These are phyloP conservation scores for Colletotrichum sansevieriae DNA, from an alignment of 2,329 filamentous ascomycete genomes.

Conservation along the genomic window DNA sequence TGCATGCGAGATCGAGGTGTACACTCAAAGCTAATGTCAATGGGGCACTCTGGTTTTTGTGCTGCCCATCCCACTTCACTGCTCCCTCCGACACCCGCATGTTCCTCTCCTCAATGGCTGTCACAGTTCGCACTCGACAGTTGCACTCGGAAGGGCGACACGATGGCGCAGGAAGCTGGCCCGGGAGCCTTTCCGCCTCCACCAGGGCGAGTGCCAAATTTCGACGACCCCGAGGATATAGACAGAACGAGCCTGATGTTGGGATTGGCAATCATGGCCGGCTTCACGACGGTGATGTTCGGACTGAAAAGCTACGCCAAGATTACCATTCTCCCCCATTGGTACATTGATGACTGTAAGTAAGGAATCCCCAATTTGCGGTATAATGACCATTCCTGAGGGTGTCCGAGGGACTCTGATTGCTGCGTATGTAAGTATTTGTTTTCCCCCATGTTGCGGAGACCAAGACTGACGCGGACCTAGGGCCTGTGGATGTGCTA, in stretches of 20 bases:
- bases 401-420: neutral
- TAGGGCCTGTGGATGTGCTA: conserved; percentile 15
- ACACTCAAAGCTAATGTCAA: neutral
- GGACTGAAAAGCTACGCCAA: conserved; percentile 10
- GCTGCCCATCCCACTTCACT: neutral
- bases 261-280: neutral
- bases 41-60: neutral
- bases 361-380: fast-evolving
- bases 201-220: conserved; percentile 40
- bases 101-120: neutral
- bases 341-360: conserved; percentile 20
- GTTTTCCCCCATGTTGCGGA: neutral
- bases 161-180: conserved; percentile 17
- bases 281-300: neutral
- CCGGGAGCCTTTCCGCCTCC: conserved; percentile 39
- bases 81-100: neutral
- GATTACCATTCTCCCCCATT: neutral
- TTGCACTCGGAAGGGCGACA: neutral
- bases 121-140: neutral
- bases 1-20: no score
- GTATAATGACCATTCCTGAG: neutral
- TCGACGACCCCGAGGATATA: conserved; percentile 36
- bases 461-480: neutral
- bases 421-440: neutral
- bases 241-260: conserved; percentile 6